Percentiles rank a stretch among this genome's conserved stretches.
Evolutionary conservation across 305 asterid species (phyloP).

Genomic region (Fraxinus floribunda): DNA sequence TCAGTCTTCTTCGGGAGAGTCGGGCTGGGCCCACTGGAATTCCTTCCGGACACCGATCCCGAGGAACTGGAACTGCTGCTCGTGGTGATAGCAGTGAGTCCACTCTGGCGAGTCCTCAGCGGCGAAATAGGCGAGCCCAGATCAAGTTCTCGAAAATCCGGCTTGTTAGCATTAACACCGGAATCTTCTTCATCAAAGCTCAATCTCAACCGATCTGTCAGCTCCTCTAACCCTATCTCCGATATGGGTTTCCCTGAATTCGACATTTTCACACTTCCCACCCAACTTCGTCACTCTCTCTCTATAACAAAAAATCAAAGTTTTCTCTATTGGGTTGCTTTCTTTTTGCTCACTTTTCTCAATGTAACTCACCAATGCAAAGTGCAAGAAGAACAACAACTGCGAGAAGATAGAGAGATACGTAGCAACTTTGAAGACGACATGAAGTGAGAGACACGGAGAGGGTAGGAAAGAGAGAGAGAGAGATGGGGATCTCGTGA

Average conservation of each 20-base stretch:
- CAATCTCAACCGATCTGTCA: slow-evolving; percentile 52
- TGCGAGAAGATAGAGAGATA: slow-evolving; percentile 15
- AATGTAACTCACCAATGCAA: slow-evolving; percentile 29
- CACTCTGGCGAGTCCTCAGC: slow-evolving; percentile 38
- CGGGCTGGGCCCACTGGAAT: slow-evolving; percentile 30
- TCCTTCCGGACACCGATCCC: slow-evolving; percentile 67
- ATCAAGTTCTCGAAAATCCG: slow-evolving; percentile 82
- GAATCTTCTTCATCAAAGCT: slow-evolving; percentile 28
- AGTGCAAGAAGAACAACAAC: neutral
- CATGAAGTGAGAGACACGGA: slow-evolving; percentile 24
- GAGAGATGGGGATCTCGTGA: slow-evolving; percentile 72
- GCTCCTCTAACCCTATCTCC: slow-evolving; percentile 37
- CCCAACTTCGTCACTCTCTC: slow-evolving; percentile 10
- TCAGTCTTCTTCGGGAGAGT: slow-evolving; percentile 40
- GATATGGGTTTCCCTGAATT: slow-evolving; percentile 42
- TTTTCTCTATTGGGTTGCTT: neutral
- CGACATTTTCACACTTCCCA: slow-evolving; percentile 39
- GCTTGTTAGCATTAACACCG: slow-evolving; percentile 47
- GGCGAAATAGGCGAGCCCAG: slow-evolving; percentile 80
- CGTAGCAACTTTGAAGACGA: slow-evolving; percentile 15
- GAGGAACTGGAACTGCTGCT: slow-evolving; percentile 82
- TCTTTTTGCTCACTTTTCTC: neutral
- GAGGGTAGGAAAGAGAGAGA: slow-evolving; percentile 15
- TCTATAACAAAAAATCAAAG: neutral
- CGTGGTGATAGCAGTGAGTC: slow-evolving; percentile 40